Evolutionary conservation across 257 asterid species (phyloP).

Genomic region (Primulina eburnea): DNA sequence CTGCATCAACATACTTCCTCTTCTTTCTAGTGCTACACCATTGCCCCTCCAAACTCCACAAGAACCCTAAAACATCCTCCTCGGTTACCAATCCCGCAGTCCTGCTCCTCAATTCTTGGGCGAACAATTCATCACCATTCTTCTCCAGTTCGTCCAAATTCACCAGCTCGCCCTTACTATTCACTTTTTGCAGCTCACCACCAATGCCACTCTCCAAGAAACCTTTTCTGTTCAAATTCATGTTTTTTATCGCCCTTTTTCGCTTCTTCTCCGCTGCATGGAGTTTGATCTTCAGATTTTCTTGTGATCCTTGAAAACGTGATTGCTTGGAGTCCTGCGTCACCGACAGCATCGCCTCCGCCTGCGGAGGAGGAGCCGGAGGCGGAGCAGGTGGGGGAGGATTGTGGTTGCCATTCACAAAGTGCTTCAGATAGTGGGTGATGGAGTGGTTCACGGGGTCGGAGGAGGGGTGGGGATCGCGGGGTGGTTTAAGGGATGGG

Average conservation of each 20-base stretch:
- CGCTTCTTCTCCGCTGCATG: conserved; percentile 39
- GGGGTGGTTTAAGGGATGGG: conserved; percentile 43
- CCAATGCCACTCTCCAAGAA: conserved; percentile 42
- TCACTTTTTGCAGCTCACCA: conserved; percentile 47
- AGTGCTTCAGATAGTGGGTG: conserved; percentile 68
- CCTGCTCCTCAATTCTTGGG: conserved; percentile 61
- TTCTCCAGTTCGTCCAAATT: conserved; percentile 54
- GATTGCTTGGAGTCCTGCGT: conserved; percentile 17
- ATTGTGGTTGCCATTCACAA: conserved; percentile 40
- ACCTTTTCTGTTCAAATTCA: conserved; percentile 28
- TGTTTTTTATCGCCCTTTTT: conserved; percentile 39
- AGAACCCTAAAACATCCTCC: conserved; percentile 55
- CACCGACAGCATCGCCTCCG: conserved; percentile 14
- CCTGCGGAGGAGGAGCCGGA: conserved; percentile 35
- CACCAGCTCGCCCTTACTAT: conserved; percentile 58
- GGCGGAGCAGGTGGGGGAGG: conserved; percentile 69
- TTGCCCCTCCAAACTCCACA: conserved; percentile 72
- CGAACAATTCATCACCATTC: conserved; percentile 65
- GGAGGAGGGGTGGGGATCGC: conserved; percentile 34
- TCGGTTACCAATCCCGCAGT: conserved; percentile 65
- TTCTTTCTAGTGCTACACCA: conserved; percentile 95
- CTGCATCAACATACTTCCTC: conserved; percentile 87
- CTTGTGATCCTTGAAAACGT: conserved; percentile 45
- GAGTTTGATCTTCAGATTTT: conserved; percentile 33
- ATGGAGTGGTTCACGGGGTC: conserved; percentile 74